phyloP scores from a whole-genome alignment of 2,329 filamentous ascomycete genomes.

The Aspergillus puulaauensis region DNA sequence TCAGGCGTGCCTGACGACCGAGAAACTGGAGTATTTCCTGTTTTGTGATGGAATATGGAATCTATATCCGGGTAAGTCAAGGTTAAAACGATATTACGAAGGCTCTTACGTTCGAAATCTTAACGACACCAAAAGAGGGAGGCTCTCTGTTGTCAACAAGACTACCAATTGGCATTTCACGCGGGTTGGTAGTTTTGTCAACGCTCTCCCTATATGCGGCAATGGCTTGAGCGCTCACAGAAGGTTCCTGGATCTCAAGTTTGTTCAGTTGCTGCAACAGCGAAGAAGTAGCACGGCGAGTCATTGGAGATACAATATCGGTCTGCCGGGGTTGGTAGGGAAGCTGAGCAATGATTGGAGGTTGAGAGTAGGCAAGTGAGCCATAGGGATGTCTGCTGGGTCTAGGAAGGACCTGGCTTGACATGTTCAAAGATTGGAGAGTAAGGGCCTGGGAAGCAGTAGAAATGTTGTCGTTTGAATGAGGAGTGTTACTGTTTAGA shows the following conservation, averaged over 20 bases:
- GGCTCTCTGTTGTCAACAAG: slow-evolving; percentile 19
- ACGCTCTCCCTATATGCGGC: slow-evolving; percentile 2
- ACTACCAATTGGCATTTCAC: slow-evolving; percentile 31
- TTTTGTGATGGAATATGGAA: slow-evolving; percentile 52
- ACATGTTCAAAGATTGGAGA: neutral
- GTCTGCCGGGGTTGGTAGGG: neutral
- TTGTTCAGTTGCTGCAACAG: neutral
- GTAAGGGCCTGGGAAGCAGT: neutral
- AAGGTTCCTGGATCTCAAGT: neutral
- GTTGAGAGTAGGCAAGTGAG: neutral
- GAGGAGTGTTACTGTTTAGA: neutral
- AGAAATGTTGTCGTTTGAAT: neutral
- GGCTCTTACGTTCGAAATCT: slow-evolving; percentile 37
- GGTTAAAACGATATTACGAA: neutral
- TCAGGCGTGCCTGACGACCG: slow-evolving; percentile 42
- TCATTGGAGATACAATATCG: slow-evolving; percentile 3
- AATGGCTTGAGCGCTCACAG: neutral
- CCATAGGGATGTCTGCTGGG: neutral
- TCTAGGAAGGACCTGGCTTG: neutral
- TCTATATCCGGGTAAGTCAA: slow-evolving; percentile 29
- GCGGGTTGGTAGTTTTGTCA: slow-evolving; percentile 17
- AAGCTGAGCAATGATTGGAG: neutral
- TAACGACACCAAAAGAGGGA: slow-evolving; percentile 31
- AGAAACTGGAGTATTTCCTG: slow-evolving; percentile 50
- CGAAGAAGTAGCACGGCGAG: neutral